Evolutionary conservation across 2,329 filamentous ascomycete species (phyloP), one percentile per base, ranked within the genome.

Genomic region (Epichloe elymi): DNA sequence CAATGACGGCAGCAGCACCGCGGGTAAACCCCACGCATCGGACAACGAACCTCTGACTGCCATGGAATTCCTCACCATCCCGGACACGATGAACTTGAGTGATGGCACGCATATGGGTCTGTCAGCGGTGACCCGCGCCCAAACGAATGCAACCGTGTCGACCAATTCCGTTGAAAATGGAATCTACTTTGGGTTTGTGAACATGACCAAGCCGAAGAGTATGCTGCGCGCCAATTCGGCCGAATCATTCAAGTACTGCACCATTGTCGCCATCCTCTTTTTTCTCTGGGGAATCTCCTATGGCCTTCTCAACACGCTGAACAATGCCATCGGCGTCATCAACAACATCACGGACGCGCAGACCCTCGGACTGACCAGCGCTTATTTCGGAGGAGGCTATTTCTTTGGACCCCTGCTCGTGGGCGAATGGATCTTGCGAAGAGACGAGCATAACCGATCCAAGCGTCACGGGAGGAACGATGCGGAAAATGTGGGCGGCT

Each of bases 221-320:
- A 82, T 89, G 72, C 76, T 88, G 7, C 72, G 79, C 20, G 78
- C 80, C 51, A 80, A 77, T 1, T 74, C 73, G 1, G 63, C 67
- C 11, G 84, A 89, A 55, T 86, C 83, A 0, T 69, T 86, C 57
- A 85, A 82, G 56, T 87, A 88, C 56, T 83, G 86, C 60, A 74
- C 78, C 15, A 73, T 88, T 55, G 88, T 94, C 20, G 87, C 86
- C 1, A 76, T 90, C 6, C 71, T 95, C 0, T 95, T 95, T 67
- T 82, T 95, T 56, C 71, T 95, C 3, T 95, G 88, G 89, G 90
- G 90, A 0, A 85, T 95, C 52, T 89, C 88, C 0, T 95, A 95
- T 59, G 90, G 90, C 0, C 75, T 95, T 2, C 72, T 95, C 5
- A 88, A 93, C 60, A 85, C 83, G 0, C 75, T 96, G 30, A 95